A percentile compares a stretch with the other conserved stretches of the same genome.
phyloP scores from a whole-genome alignment of 2,329 filamentous ascomycete genomes.

The Aspergillus brunneoviolaceus region DNA sequence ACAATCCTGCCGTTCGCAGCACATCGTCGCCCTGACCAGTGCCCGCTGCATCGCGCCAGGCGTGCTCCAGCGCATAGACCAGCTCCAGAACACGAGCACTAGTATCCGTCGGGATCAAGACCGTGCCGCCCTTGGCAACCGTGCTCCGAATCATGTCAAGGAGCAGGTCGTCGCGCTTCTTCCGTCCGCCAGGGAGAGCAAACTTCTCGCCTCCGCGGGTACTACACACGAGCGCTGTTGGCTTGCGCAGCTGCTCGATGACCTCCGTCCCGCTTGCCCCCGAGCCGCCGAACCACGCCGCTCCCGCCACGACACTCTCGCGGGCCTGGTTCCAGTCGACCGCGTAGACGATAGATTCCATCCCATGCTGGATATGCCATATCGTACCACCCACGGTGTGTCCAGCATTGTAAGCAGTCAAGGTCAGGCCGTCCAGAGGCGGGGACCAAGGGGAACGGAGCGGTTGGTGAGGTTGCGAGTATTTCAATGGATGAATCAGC shows the following conservation, averaged over 20 bases:
- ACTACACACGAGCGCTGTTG: slow-evolving; percentile 91
- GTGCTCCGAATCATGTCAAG: slow-evolving; percentile 78
- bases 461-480: slow-evolving; percentile 93
- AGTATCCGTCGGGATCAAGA: slow-evolving; percentile 90
- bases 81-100: slow-evolving; percentile 92
- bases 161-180: slow-evolving; percentile 81
- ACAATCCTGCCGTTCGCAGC: slow-evolving; percentile 60
- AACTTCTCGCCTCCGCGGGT: slow-evolving; percentile 73
- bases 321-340: slow-evolving; percentile 98
- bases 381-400: slow-evolving; percentile 96
- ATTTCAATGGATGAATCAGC: slow-evolving; percentile 87
- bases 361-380: slow-evolving; percentile 96
- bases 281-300: slow-evolving; percentile 85
- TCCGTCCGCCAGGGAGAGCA: slow-evolving; percentile 68
- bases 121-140: slow-evolving; percentile 78
- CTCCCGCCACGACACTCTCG: slow-evolving; percentile 90
- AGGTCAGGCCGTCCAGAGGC: slow-evolving; percentile 83
- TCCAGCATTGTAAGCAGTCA: slow-evolving; percentile 95
- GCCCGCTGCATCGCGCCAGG: slow-evolving; percentile 70
- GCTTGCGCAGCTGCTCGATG: slow-evolving; percentile 88
- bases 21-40: slow-evolving; percentile 52
- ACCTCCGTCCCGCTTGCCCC: slow-evolving; percentile 82
- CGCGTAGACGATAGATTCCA: slow-evolving; percentile 96
- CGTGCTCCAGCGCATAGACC: slow-evolving; percentile 87
- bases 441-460: slow-evolving; percentile 83